phyloP scores from a whole-genome alignment of 306 rosid genomes.

The Crotalaria pallida region DNA sequence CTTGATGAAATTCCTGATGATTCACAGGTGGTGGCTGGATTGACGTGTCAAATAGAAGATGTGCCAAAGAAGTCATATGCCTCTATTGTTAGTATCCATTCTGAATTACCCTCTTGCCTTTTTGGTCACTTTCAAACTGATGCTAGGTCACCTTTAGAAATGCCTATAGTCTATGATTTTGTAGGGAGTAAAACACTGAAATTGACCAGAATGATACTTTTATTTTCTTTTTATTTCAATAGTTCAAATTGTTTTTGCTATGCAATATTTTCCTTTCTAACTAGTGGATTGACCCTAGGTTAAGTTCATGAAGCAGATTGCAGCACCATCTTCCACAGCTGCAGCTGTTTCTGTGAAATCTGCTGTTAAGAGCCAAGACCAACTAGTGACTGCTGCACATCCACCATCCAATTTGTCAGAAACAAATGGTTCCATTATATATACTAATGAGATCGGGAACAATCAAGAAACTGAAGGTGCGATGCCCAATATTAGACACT shows the following conservation, averaged over 20 bases:
- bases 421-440: slow-evolving; percentile 21
- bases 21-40: slow-evolving; percentile 38
- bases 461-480: slow-evolving; percentile 64
- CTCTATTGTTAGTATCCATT: slow-evolving; percentile 55
- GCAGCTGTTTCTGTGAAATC: slow-evolving; percentile 35
- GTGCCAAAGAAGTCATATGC: slow-evolving; percentile 80
- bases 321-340: slow-evolving; percentile 24
- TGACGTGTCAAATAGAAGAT: slow-evolving; percentile 48
- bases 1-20: slow-evolving; percentile 59
- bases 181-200: background rate
- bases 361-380: slow-evolving; percentile 44
- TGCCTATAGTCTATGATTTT: background rate
- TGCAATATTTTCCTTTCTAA: background rate
- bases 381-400: slow-evolving; percentile 36
- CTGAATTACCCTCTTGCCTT: background rate
- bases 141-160: background rate
- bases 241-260: background rate
- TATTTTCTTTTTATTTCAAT: background rate
- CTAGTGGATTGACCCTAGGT: slow-evolving; percentile 26
- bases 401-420: slow-evolving; percentile 33
- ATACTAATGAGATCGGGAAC: slow-evolving; percentile 37
- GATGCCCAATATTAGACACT: background rate
- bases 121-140: background rate
- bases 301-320: slow-evolving; percentile 54
- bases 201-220: background rate